Percentiles rank a stretch among this genome's conserved stretches.
phyloP scores from a whole-genome alignment of 176 grass and related monocot genomes.

The Echinochloa phyllopogon region DNA sequence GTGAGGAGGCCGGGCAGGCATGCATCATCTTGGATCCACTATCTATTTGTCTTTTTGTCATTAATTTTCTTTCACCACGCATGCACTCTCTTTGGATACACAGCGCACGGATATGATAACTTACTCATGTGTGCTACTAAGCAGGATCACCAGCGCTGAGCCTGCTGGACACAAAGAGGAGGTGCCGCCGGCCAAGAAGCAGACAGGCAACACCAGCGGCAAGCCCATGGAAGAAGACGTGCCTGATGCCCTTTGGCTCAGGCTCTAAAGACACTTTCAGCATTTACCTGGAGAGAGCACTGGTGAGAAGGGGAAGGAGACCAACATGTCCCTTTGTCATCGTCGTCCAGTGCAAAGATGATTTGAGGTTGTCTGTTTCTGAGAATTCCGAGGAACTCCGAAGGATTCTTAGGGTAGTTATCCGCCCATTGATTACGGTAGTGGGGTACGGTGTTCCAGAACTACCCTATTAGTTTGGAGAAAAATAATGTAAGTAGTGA shows the following conservation, averaged over 20 bases:
- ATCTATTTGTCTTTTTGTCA: not conserved
- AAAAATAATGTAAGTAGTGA: not conserved
- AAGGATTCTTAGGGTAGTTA: slow-evolving; percentile 11
- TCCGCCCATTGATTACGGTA: not conserved
- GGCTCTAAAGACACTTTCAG: slow-evolving; percentile 10
- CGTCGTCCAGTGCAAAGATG: not conserved
- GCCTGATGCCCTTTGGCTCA: slow-evolving; percentile 26
- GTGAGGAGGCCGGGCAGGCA: not conserved
- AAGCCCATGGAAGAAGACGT: not conserved
- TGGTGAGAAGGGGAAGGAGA: not conserved
- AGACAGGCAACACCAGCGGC: not conserved
- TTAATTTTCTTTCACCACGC: not conserved
- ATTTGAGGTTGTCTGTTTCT: not conserved
- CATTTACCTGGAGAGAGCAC: not conserved
- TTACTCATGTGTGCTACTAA: not conserved
- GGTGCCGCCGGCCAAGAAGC: not conserved
- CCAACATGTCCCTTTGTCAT: no score
- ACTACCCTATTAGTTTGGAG: not conserved
- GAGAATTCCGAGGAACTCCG: not conserved
- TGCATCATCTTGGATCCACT: not conserved
- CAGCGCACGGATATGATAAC: not conserved
- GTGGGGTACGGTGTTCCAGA: not conserved
- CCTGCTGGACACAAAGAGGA: not conserved
- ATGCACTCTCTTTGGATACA: not conserved
- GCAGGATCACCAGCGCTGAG: not conserved